These are phyloP conservation scores for Cyclocybe cylindracea DNA, from an alignment of 768 basidiomycete species.

Conservation along the genomic window DNA sequence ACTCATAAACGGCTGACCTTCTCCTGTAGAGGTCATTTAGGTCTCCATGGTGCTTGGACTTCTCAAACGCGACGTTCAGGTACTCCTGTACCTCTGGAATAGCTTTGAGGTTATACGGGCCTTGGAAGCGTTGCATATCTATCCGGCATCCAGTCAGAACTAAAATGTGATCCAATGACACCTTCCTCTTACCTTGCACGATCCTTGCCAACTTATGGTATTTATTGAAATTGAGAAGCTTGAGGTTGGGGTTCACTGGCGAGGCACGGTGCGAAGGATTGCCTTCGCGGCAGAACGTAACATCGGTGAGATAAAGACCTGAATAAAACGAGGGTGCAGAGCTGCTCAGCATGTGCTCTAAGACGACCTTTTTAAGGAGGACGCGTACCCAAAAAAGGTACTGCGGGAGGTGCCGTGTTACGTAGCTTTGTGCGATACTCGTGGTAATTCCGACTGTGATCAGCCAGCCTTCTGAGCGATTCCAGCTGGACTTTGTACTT, in stretches of 20 bases:
- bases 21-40: slow-evolving; percentile 84
- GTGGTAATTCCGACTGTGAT: slow-evolving; percentile 87
- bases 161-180: neutral
- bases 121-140: slow-evolving; percentile 95
- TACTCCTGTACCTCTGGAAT: slow-evolving; percentile 89
- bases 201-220: slow-evolving; percentile 90
- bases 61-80: slow-evolving; percentile 72
- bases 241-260: slow-evolving; percentile 71
- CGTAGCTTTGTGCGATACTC: slow-evolving; percentile 89
- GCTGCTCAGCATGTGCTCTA: neutral
- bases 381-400: slow-evolving; percentile 87
- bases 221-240: slow-evolving; percentile 94
- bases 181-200: slow-evolving; percentile 58
- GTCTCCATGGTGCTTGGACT: slow-evolving; percentile 76
- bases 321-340: slow-evolving; percentile 10
- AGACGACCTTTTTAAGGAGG: neutral
- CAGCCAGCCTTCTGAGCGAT: slow-evolving; percentile 78
- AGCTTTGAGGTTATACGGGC: slow-evolving; percentile 81
- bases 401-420: slow-evolving; percentile 87
- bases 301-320: slow-evolving; percentile 88
- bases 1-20: slow-evolving; percentile 50
- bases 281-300: slow-evolving; percentile 95
- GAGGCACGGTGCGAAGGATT: slow-evolving; percentile 86
- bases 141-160: neutral
- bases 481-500: slow-evolving; percentile 86